phyloP scores from a whole-genome alignment of 169 alveolate species.

The Cyclospora cayetanensis region DNA sequence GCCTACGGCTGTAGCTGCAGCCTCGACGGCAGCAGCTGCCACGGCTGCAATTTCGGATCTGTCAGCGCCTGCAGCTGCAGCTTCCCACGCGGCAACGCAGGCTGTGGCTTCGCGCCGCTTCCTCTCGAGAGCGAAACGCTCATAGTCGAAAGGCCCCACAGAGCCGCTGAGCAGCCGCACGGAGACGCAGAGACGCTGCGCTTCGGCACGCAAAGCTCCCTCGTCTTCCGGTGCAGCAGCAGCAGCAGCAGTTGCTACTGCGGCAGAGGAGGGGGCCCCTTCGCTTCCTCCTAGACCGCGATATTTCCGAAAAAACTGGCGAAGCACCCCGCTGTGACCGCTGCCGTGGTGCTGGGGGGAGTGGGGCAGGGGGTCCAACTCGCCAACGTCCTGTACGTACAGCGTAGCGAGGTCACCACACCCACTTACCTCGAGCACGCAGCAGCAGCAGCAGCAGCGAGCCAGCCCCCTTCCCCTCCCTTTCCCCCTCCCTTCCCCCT shows the following conservation, averaged over 20 bases:
- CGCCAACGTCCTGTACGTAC: conserved; percentile 82
- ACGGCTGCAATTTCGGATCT: background rate
- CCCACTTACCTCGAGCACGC: background rate
- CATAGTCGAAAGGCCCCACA: conserved; percentile 24
- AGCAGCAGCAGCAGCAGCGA: background rate
- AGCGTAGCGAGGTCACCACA: background rate
- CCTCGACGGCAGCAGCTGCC: conserved; percentile 41
- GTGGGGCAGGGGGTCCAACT: conserved; percentile 85
- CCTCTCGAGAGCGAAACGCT: conserved; percentile 45
- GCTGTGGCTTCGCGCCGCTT: conserved; percentile 10
- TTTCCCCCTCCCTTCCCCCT: too few species aligned
- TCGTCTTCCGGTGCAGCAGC: conserved; percentile 74
- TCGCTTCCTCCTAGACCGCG: conserved; percentile 74
- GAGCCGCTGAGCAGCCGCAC: conserved; percentile 48
- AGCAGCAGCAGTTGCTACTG: conserved; percentile 71
- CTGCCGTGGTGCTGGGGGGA: conserved; percentile 81
- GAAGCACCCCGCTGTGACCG: conserved; percentile 80
- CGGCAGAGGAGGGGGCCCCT: background rate
- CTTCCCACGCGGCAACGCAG: conserved; percentile 22
- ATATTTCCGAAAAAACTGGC: conserved; percentile 73
- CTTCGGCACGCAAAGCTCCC: conserved; percentile 64
- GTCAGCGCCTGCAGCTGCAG: conserved; percentile 1
- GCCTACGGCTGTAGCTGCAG: conserved; percentile 14
- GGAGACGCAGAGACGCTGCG: conserved; percentile 34
- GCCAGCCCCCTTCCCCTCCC: too few species aligned